Evolutionary conservation across 1,139 yeast genomes (phyloP).

Genomic region (Geotrichum klebahnii): DNA sequence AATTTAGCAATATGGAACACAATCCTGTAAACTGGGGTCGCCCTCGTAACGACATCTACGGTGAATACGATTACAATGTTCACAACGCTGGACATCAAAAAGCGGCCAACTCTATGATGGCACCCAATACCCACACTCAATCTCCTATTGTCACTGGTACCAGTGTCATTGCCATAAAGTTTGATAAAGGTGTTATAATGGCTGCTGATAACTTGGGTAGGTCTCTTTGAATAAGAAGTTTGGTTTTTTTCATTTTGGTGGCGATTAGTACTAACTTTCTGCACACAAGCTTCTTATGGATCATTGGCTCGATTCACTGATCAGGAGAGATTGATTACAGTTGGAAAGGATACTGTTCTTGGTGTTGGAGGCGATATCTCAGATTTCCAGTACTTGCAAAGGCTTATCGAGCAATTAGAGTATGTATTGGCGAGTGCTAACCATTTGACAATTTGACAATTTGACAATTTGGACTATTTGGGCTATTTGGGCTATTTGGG

Average conservation of each 20-base stretch:
- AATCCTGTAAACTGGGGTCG: slow-evolving; percentile 95
- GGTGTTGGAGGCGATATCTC: slow-evolving; percentile 95
- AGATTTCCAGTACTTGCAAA: slow-evolving; percentile 80
- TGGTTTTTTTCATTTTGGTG: slow-evolving; percentile 7
- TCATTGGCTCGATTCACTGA: slow-evolving; percentile 83
- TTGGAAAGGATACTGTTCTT: slow-evolving; percentile 81
- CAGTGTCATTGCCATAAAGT: slow-evolving; percentile 87
- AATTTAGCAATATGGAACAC: slow-evolving; percentile 68
- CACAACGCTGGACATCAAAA: slow-evolving; percentile 49
- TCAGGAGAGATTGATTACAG: slow-evolving; percentile 76
- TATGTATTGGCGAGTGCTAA: slow-evolving; percentile 19
- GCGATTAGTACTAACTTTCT: slow-evolving; percentile 2
- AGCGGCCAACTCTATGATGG: slow-evolving; percentile 28
- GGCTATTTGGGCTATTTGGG: neutral
- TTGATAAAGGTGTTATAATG: slow-evolving; percentile 80
- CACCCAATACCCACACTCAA: slow-evolving; percentile 83
- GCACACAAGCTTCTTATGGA: slow-evolving; percentile 63
- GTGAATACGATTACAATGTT: slow-evolving; percentile 67
- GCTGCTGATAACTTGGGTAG: slow-evolving; percentile 90
- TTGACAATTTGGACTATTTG: too few relatives aligned
- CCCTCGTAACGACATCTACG: slow-evolving; percentile 77
- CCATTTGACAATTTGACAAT: too few relatives aligned
- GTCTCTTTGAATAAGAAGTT: slow-evolving; percentile 15
- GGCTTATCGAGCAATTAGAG: slow-evolving; percentile 73
- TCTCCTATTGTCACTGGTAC: slow-evolving; percentile 96